Conservation (phyloP, 805 yeast genomes). For the Candida montana region DNA sequence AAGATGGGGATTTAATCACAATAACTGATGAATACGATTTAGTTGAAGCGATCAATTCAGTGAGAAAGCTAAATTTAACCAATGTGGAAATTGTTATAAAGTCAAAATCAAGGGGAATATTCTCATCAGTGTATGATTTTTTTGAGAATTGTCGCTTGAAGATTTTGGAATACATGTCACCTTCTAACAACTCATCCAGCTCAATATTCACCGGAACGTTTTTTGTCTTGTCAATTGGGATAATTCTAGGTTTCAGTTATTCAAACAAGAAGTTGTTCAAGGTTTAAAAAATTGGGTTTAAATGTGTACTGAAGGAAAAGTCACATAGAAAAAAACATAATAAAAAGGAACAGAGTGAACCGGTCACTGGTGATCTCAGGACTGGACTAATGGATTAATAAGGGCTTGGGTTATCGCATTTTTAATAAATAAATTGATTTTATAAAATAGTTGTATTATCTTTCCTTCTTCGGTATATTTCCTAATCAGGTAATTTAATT, state of each 20-base stretch:
- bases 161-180: not conserved
- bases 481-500: not conserved
- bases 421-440: not conserved
- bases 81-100: conserved; percentile 16
- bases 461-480: not conserved
- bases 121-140: conserved; percentile 1
- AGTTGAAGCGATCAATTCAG: conserved; percentile 20
- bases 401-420: not conserved
- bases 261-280: conserved; percentile 5
- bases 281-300: not conserved
- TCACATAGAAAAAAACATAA: no score
- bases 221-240: conserved; percentile 19
- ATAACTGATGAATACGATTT: conserved; percentile 33
- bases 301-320: not conserved
- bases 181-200: not conserved
- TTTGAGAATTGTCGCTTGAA: conserved; percentile 2
- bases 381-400: no score
- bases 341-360: no score
- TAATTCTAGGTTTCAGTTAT: conserved; percentile 19
- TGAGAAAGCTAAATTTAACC: conserved; percentile 2
- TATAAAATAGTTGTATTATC: not conserved
- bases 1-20: conserved; percentile 31
- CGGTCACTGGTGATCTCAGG: no score
- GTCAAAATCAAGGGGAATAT: not conserved
- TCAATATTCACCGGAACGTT: conserved; percentile 13